phyloP scores from a whole-genome alignment of 2,329 filamentous ascomycete genomes.

The Penicillium freii region DNA sequence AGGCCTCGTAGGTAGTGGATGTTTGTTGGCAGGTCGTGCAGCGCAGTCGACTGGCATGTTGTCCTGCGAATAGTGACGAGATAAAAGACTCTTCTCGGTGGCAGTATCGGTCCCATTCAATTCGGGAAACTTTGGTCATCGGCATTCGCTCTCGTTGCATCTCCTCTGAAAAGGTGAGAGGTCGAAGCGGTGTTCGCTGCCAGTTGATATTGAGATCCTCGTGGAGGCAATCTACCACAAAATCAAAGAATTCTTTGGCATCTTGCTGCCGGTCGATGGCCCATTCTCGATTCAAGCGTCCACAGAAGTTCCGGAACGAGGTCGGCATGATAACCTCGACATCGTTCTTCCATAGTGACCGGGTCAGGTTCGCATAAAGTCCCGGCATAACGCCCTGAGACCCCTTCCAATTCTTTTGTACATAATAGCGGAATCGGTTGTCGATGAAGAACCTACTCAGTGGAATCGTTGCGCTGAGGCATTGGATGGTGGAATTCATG shows the following conservation, averaged over 20 bases:
- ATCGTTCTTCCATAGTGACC: conserved; percentile 62
- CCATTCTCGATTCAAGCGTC: conserved; percentile 64
- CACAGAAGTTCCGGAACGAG: conserved; percentile 65
- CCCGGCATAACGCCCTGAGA: conserved; percentile 63
- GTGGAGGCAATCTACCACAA: conserved; percentile 75
- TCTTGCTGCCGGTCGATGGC: conserved; percentile 81
- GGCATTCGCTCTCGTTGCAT: conserved; percentile 59
- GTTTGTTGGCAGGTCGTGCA: conserved; percentile 63
- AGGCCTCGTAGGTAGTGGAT: conserved; percentile 66
- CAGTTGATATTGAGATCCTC: conserved; percentile 78
- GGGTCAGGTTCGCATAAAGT: conserved; percentile 60
- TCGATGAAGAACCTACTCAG: conserved; percentile 63
- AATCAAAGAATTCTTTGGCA: conserved; percentile 83
- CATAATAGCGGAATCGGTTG: conserved; percentile 60
- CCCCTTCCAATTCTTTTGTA: conserved; percentile 64
- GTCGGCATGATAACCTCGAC: conserved; percentile 54
- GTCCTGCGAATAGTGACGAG: conserved; percentile 74
- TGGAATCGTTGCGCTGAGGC: conserved; percentile 68
- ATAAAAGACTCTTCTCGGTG: conserved; percentile 72
- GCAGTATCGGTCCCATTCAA: conserved; percentile 72
- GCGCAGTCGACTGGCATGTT: conserved; percentile 61
- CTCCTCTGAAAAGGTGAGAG: conserved; percentile 60
- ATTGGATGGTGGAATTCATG: conserved; percentile 87
- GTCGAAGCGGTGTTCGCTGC: conserved; percentile 56
- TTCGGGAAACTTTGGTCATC: conserved; percentile 63